Base-by-base conservation (phyloP, 129 eudicot genomes). In the Smallanthus sonchifolius region DNA sequence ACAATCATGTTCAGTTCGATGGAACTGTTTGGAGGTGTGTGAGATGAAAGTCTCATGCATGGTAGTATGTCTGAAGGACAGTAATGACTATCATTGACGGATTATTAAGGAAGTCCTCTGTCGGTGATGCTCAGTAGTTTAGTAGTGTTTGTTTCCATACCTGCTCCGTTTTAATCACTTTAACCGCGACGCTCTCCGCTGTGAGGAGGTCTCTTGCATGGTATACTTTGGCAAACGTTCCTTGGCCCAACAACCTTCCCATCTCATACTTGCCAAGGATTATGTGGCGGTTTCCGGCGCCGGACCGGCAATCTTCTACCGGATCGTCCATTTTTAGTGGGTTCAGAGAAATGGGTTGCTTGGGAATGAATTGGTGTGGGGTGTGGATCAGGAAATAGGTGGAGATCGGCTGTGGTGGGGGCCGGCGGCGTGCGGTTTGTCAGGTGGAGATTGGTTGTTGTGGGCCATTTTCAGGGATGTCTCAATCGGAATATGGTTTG, bases 221-320 rank as follows among this genome's bases (percentile, higher is more conserved):
- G 75, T 89, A 89, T 10, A 92, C 97, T 74, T 92, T 92, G 2
- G 97, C 97, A 47, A 92, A 92, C 15, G 89, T 87, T 71, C 97
- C 97, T 76, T 89, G 92, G 10, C 97, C 97, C 6, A 92, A 51
- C 14, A 89, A 40, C 47, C 88, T 78, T 0, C 97, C 97, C 91
- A 89, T 92, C 80, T 92, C 97, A 84, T 92, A 92, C 73, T 92
- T 92, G 3, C 83, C 89, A 79, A 89, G 87, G 28, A 92, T 79
- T 20, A 74, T 24, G 69, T 54, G 83, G 15, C 83, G 75, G 56
- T 74, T 37, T 36, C 66, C 67, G 70, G 45, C 44, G 17, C 6
- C 35, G 40, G 32, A 10, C 13, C 52, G 32, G 38, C 20, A 57
- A 7, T 77, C 10, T 0, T 66, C 44, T 10, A 4, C 10, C 11